Conservation (phyloP, 139 green algal genomes). For the Chlamydomonas schloesseri region DNA sequence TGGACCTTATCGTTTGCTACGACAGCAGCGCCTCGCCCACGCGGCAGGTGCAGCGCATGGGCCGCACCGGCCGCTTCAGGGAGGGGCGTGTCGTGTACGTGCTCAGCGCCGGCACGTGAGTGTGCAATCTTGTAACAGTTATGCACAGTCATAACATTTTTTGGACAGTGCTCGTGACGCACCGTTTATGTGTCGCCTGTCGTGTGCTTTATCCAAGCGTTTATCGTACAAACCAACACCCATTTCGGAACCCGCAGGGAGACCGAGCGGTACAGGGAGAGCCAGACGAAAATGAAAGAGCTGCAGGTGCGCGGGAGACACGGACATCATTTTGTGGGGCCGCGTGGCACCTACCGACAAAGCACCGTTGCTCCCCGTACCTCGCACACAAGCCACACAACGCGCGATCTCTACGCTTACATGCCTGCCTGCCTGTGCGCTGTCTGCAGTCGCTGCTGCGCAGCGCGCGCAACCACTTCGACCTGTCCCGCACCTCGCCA, state of each 20-base stretch:
- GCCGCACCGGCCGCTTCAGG: slow-evolving; percentile 90
- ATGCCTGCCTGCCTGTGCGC: too few species aligned
- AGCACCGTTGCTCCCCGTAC: not conserved
- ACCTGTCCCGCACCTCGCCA: slow-evolving; percentile 26
- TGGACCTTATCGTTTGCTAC: slow-evolving; percentile 96
- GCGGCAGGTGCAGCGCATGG: slow-evolving; percentile 91
- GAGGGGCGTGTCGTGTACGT: slow-evolving; percentile 91
- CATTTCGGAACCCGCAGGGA: too few species aligned
- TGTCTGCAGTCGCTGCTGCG: slow-evolving; percentile 49
- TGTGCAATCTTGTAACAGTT: not conserved
- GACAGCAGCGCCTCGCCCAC: slow-evolving; percentile 84
- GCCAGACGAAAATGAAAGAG: too few species aligned
- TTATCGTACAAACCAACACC: too few species aligned
- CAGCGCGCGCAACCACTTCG: slow-evolving; percentile 37
- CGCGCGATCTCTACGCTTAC: not conserved
- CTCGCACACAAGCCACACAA: not conserved
- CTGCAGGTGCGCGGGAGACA: too few species aligned
- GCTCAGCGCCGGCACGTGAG: slow-evolving; percentile 72
- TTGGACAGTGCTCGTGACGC: too few species aligned
- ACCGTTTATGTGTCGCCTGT: too few species aligned
- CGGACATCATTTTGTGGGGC: too few species aligned
- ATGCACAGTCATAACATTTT: too few species aligned
- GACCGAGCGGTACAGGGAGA: too few species aligned
- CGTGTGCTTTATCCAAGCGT: too few species aligned
- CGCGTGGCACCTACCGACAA: too few species aligned